Base-by-base conservation (phyloP, 1,139 yeast species). In the Yamadazyma diospyri region DNA sequence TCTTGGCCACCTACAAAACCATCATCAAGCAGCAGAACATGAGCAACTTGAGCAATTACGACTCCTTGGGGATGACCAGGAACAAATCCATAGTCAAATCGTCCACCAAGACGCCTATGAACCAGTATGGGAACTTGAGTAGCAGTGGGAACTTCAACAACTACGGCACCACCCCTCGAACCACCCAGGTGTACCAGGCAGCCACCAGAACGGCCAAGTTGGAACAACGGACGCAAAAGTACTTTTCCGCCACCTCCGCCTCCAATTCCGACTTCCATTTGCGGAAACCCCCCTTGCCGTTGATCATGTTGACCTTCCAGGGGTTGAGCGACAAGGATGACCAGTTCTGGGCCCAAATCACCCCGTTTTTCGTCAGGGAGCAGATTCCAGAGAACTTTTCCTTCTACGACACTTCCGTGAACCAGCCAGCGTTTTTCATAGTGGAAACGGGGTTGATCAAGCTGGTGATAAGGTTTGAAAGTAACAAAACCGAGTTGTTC, bases 381-480 rank as follows among this genome's bases (percentile, higher is more conserved):
- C 61, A 58, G 25, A 61, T 76, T 16, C 69, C 73, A 0, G 69
- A 69, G 13, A 75, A 76, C 15, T 69, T 67, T 50, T 58, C 64
- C 41, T 66, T 68, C 47, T 78, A 77, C 50, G 66, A 72, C 45
- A 72, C 69, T 18, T 47, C 55, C 20, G 48, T 43, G 27, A 61
- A 61, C 45, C 57, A 49, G 39, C 75, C 69, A 16, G 64, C 64
- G 9, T 78, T 89, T 42, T 82, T 83, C 51, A 55, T 85, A 13
- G 81, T 92, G 13, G 97, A 89, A 48, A 67, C 79, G 2, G 98
- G 98, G 1, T 67, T 86, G 25, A 66, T 92, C 27, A 72, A 82
- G 26, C 78, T 86, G 3, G 74, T 61, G 52, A 42, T 80, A 64
- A 57, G 69, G 61, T 49, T 76, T 69, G 69, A 70, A 41, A 55